Base-by-base conservation (phyloP, 2,329 filamentous ascomycete species). In the Monosporascus sp. region DNA sequence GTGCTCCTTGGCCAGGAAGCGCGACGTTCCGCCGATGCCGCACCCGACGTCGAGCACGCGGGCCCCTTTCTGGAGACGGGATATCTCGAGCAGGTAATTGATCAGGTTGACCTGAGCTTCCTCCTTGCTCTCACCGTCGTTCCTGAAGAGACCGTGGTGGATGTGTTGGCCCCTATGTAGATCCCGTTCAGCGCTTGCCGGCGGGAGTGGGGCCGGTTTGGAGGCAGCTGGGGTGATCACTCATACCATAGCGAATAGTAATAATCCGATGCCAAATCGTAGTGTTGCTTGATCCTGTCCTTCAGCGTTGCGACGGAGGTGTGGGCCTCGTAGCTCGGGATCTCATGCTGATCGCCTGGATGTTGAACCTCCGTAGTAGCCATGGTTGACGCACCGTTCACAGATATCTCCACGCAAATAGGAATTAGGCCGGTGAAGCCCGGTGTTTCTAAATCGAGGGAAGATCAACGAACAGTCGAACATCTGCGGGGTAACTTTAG, bases 261-360 rank as follows among this genome's bases (percentile, higher is more conserved):
- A 64, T 85, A 84, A 60, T 84, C 80, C 50, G 79, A 82, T 26
- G 80, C 78, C 17, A 84, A 72, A 57, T 84, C 80, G 58, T 85
- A 85, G 63, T 85, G 82, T 55, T 76, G 73, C 70, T 80, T 81
- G 64, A 83, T 82, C 51, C 80, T 73, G 55, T 78, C 78, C 64
- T 83, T 83, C 57, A 83, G 69, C 14, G 74, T 61, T 8, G 60
- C 55, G 48, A 50, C 56, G 9, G 65, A 65, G 18, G 51, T 63
- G 45, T 67, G 64, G 1, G 58, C 57, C 49, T 68, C 63, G 45
- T 59, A 59, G 14, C 38, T 51, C 11, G 65, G 66, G 20, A 66
- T 62, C 48, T 67, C 63, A 48, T 67, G 58, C 20, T 61, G 50
- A 37, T 68, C 66, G 35, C 65, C 65, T 2, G 65, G 65, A n/a